Percentiles rank a stretch among this genome's conserved stretches.
These are phyloP conservation scores for Akanthomyces muscarius DNA, from an alignment of 2,329 filamentous ascomycete genomes.

Conservation along the genomic window DNA sequence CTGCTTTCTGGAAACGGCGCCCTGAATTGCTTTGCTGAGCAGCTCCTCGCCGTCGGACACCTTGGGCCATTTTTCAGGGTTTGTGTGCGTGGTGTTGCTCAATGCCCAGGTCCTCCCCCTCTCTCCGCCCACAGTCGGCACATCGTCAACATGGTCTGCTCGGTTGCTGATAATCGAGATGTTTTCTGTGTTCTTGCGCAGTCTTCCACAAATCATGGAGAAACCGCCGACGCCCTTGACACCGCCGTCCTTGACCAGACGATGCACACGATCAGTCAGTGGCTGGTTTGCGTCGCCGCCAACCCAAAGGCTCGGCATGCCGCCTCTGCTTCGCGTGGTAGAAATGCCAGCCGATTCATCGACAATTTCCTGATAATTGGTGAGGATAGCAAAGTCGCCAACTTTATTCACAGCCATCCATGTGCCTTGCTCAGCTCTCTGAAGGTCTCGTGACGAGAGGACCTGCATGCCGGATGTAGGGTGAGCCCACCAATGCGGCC, in stretches of 20 bases:
- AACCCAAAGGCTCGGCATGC: constrained; percentile 62
- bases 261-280: constrained; percentile 47
- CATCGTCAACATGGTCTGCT: constrained; percentile 46
- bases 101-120: constrained; percentile 53
- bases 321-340: constrained; percentile 50
- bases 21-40: constrained; percentile 39
- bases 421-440: constrained; percentile 58
- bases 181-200: constrained; percentile 46
- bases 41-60: constrained; percentile 49
- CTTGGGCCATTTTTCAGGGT: constrained; percentile 57
- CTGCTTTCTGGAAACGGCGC: constrained; percentile 34
- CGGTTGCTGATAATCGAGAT: constrained; percentile 62
- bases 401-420: constrained; percentile 61
- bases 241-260: constrained; percentile 47
- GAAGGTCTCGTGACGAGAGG: constrained; percentile 59
- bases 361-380: constrained; percentile 60
- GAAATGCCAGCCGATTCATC: constrained; percentile 39
- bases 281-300: constrained; percentile 45
- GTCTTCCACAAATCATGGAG: constrained; percentile 61
- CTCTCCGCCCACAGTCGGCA: constrained; percentile 54
- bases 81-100: constrained; percentile 58
- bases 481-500: constrained; percentile 61
- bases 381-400: constrained; percentile 60
- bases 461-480: constrained; percentile 40
- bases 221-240: constrained; percentile 63